phyloP scores from a whole-genome alignment of 169 alveolate genomes.

The Plasmodium reichenowi region DNA sequence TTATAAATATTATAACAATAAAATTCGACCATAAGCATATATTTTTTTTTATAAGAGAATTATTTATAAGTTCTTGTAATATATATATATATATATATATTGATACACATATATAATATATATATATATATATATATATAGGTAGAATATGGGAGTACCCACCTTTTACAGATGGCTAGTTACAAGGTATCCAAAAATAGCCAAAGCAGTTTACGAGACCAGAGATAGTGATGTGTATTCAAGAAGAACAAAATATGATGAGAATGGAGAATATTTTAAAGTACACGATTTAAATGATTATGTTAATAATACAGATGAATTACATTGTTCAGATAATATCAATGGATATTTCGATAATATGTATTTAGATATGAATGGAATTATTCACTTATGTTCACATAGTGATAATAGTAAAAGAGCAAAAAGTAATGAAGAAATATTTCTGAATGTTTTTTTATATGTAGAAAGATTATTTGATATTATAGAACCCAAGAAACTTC shows the following conservation, averaged over 20 bases:
- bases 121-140: background rate
- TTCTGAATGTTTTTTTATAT: constrained; percentile 92
- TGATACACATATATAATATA: too few relatives aligned
- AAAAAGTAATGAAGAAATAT: constrained; percentile 94
- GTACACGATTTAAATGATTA: constrained; percentile 83
- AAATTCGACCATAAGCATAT: too few relatives aligned
- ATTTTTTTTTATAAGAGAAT: too few relatives aligned
- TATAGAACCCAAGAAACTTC: constrained; percentile 94
- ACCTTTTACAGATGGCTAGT: constrained; percentile 98
- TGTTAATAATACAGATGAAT: constrained; percentile 73
- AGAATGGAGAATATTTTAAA: constrained; percentile 76
- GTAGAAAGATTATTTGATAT: constrained; percentile 94
- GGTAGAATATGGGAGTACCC: constrained; percentile 97
- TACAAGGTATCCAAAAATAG: constrained; percentile 95
- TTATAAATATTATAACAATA: too few relatives aligned
- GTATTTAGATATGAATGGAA: constrained; percentile 99
- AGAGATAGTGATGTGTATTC: constrained; percentile 84
- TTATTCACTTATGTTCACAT: constrained; percentile 98
- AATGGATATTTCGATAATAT: constrained; percentile 97
- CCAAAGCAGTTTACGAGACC: constrained; percentile 86
- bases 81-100: too few relatives aligned
- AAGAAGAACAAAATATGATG: constrained; percentile 79
- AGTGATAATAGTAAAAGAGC: constrained; percentile 92
- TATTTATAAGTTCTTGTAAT: too few relatives aligned
- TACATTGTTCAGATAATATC: constrained; percentile 80